Conservation (phyloP, 768 basidiomycete genomes). For the Mycena sanguinolenta region DNA sequence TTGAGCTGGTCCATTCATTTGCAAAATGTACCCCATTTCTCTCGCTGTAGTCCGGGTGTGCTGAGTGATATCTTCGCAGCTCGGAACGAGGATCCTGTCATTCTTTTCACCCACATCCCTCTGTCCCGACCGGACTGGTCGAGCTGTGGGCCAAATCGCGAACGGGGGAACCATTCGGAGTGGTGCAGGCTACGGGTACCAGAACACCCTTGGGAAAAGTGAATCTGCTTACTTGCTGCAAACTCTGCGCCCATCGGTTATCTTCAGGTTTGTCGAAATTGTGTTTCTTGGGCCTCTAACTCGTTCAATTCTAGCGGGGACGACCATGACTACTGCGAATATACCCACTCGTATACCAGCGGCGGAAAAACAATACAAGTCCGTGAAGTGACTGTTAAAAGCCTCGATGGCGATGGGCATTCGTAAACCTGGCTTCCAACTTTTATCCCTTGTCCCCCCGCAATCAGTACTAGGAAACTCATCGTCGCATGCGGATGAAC, state of each 20-base stretch:
- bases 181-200: slow-evolving; percentile 85
- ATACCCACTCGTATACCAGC: slow-evolving; percentile 60
- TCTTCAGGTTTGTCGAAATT: slow-evolving; percentile 74
- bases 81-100: slow-evolving; percentile 58
- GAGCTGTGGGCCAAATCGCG: slow-evolving; percentile 83
- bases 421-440: slow-evolving; percentile 87
- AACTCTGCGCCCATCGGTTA: slow-evolving; percentile 70
- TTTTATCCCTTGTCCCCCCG: slow-evolving; percentile 78
- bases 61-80: slow-evolving; percentile 39
- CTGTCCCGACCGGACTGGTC: slow-evolving; percentile 78
- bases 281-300: slow-evolving; percentile 13
- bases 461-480: slow-evolving; percentile 42
- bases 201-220: slow-evolving; percentile 82
- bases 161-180: slow-evolving; percentile 79
- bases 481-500: slow-evolving; percentile 64
- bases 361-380: slow-evolving; percentile 47
- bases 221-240: slow-evolving; percentile 78
- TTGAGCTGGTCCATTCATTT: slow-evolving; percentile 66
- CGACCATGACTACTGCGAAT: slow-evolving; percentile 96
- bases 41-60: not conserved
- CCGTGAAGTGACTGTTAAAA: slow-evolving; percentile 89
- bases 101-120: slow-evolving; percentile 93
- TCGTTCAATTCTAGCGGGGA: slow-evolving; percentile 72
- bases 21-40: slow-evolving; percentile 47
- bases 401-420: slow-evolving; percentile 93